These are phyloP conservation scores for Inonotus hispidus DNA, from an alignment of 1,284 basidiomycete genomes.

Conservation along the genomic window DNA sequence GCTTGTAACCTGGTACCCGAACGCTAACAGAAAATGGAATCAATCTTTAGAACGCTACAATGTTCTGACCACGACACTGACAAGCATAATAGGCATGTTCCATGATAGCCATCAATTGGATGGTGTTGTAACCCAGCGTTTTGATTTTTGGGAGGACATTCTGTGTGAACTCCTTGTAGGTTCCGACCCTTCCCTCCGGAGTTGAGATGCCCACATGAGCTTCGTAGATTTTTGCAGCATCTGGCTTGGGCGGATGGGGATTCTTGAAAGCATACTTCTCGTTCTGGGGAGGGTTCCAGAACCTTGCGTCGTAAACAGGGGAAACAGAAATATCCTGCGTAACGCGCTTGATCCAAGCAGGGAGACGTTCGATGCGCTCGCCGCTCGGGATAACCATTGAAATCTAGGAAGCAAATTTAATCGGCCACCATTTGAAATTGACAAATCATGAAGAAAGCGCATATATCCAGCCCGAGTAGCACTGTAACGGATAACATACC, in stretches of 20 bases:
- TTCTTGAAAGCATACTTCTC: conserved; percentile 84
- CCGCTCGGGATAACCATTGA: conserved; percentile 79
- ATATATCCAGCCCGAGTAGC: neutral
- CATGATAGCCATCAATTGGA: conserved; percentile 97
- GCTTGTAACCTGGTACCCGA: conserved; percentile 96
- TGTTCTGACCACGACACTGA: conserved; percentile 35
- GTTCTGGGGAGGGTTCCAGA: conserved; percentile 87
- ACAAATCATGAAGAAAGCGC: neutral
- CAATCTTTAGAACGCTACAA: conserved; percentile 16
- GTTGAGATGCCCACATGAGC: conserved; percentile 98
- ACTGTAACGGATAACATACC: conserved; percentile 35
- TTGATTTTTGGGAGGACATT: conserved; percentile 86
- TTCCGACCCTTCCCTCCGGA: conserved; percentile 80
- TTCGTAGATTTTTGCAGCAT: conserved; percentile 86
- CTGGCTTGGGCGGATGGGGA: conserved; percentile 61
- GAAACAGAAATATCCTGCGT: conserved; percentile 91
- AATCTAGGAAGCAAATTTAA: conserved; percentile 46
- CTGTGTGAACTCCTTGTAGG: conserved; percentile 91
- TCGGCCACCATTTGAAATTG: neutral
- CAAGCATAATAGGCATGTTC: conserved; percentile 99
- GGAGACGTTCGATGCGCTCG: conserved; percentile 84
- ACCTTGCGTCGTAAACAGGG: conserved; percentile 92
- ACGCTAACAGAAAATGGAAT: conserved; percentile 48
- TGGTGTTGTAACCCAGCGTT: conserved; percentile 91
- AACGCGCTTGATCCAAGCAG: conserved; percentile 92